These are phyloP conservation scores for Trichoderma oligosporum DNA, from an alignment of 2,329 filamentous ascomycete species.

Conservation along the genomic window DNA sequence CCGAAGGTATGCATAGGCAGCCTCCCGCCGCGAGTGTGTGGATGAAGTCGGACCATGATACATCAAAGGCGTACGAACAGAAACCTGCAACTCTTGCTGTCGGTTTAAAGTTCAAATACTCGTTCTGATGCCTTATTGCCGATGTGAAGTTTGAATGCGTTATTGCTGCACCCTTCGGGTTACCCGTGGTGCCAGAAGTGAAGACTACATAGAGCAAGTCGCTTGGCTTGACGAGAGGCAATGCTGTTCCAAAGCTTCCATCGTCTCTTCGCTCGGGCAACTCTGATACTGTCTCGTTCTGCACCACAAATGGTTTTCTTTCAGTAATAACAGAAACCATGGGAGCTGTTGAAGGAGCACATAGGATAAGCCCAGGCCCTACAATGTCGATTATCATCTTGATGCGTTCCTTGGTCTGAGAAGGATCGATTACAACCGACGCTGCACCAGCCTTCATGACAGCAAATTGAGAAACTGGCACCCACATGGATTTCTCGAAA, in stretches of 20 bases:
- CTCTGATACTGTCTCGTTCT: not conserved
- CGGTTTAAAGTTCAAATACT: too few species aligned
- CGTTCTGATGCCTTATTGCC: not conserved
- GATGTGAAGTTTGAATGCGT: slow-evolving; percentile 18
- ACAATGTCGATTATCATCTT: slow-evolving; percentile 22
- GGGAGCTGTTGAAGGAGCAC: slow-evolving; percentile 14
- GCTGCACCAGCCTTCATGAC: slow-evolving; percentile 28
- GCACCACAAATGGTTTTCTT: slow-evolving; percentile 4
- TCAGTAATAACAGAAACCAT: slow-evolving; percentile 8
- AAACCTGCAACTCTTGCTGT: slow-evolving; percentile 10
- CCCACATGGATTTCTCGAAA: slow-evolving; percentile 29
- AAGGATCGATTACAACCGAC: slow-evolving; percentile 26
- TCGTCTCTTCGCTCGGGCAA: not conserved
- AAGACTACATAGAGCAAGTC: slow-evolving; percentile 39
- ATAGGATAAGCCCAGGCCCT: too few species aligned
- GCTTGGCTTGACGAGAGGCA: not conserved
- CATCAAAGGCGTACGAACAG: slow-evolving; percentile 12
- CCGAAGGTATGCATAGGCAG: slow-evolving; percentile 12
- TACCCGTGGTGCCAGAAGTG: slow-evolving; percentile 49
- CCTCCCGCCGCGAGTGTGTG: not conserved
- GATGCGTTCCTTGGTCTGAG: slow-evolving; percentile 23
- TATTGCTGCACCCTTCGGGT: slow-evolving; percentile 48
- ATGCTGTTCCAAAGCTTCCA: not conserved
- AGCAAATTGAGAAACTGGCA: slow-evolving; percentile 24
- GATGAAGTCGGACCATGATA: not conserved